Evolutionary conservation across 495 filamentous ascomycete species (phyloP).

Genomic region (Penicillium silybi): DNA sequence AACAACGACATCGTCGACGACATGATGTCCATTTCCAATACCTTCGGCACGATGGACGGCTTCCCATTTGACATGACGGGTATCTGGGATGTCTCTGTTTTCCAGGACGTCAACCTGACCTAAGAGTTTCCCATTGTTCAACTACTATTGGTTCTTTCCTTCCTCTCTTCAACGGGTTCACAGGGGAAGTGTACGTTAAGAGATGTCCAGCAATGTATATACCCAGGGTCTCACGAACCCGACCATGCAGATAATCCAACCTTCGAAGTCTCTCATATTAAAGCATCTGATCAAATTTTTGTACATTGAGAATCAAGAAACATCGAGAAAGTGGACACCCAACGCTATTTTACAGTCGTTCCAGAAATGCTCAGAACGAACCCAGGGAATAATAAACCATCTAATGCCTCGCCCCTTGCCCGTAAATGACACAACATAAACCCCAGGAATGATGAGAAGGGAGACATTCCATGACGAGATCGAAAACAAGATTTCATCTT

Average conservation of each 20-base stretch:
- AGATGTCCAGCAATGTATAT: constrained; percentile 13
- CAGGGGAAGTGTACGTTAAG: constrained; percentile 3
- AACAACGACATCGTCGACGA: constrained; percentile 50
- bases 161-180: background rate
- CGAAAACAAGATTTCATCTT: background rate
- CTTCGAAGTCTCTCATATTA: constrained; percentile 25
- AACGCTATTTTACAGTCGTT: constrained; percentile 45
- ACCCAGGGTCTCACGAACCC: constrained; percentile 15
- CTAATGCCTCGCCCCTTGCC: constrained; percentile 27
- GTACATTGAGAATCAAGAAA: constrained; percentile 34
- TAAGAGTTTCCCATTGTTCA: constrained; percentile 9
- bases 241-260: constrained; percentile 10
- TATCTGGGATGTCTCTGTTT: constrained; percentile 48
- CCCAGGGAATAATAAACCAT: constrained; percentile 16
- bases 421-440: constrained; percentile 15
- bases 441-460: constrained; percentile 17
- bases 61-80: constrained; percentile 51
- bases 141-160: background rate
- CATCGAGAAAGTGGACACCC: constrained; percentile 19
- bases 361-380: constrained; percentile 24
- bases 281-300: constrained; percentile 34
- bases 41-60: constrained; percentile 48
- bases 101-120: constrained; percentile 43
- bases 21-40: constrained; percentile 50
- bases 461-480: constrained; percentile 1